phyloP scores from a whole-genome alignment of 2,329 filamentous ascomycete genomes.

The Colletotrichum camelliae region DNA sequence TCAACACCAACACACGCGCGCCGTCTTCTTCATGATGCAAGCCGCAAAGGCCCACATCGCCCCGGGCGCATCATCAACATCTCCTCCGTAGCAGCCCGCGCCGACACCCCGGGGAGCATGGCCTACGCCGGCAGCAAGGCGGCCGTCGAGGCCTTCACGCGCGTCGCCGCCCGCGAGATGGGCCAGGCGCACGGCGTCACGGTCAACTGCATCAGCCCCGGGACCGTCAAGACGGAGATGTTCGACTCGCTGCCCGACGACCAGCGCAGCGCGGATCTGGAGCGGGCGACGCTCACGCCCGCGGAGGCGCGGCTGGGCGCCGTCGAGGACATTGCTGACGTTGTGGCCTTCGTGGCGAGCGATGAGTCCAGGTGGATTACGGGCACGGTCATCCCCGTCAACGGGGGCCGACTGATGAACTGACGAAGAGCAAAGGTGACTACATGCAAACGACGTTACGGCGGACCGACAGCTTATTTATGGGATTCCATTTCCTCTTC shows the following conservation, averaged over 20 bases:
- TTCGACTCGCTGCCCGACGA: slow-evolving; percentile 21
- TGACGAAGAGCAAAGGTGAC: neutral
- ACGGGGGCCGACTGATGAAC: slow-evolving; percentile 22
- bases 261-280: slow-evolving; percentile 16
- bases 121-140: slow-evolving; percentile 23
- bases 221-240: slow-evolving; percentile 23
- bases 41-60: slow-evolving; percentile 22
- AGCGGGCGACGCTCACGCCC: slow-evolving; percentile 20
- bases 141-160: slow-evolving; percentile 24
- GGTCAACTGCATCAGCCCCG: slow-evolving; percentile 24
- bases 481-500: neutral
- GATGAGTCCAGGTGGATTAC: slow-evolving; percentile 25
- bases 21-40: slow-evolving; percentile 25
- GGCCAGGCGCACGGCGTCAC: slow-evolving; percentile 22
- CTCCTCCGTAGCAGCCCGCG: slow-evolving; percentile 23
- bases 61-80: slow-evolving; percentile 27
- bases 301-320: slow-evolving; percentile 22
- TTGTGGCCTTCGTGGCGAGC: slow-evolving; percentile 22
- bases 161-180: slow-evolving; percentile 23
- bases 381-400: slow-evolving; percentile 22
- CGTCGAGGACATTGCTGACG: slow-evolving; percentile 23
- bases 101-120: slow-evolving; percentile 21
- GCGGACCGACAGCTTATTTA: neutral
- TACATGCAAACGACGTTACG: neutral
- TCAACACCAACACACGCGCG: slow-evolving; percentile 22